These are phyloP conservation scores for Phytophthora fragariae DNA, from an alignment of 352 stramenopile genomes.

Conservation along the genomic window DNA sequence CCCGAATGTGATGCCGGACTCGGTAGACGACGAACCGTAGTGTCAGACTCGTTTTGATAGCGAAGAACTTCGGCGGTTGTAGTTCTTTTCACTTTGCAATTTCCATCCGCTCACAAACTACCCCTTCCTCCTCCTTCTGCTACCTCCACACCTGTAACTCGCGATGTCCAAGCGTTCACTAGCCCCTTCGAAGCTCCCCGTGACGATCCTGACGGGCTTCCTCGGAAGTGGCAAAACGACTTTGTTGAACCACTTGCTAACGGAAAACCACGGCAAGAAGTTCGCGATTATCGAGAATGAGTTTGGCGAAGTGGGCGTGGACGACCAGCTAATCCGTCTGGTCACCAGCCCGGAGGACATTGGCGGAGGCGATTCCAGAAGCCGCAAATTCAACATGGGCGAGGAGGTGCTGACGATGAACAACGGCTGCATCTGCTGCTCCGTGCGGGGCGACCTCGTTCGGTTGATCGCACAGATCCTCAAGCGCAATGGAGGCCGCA, in stretches of 20 bases:
- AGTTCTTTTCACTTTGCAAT: conserved; percentile 29
- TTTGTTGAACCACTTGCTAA: conserved; percentile 95
- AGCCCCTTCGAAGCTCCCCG: conserved; percentile 56
- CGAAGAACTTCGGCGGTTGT: neutral
- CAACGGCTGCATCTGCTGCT: conserved; percentile 98
- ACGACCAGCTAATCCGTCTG: conserved; percentile 88
- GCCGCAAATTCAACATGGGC: conserved; percentile 55
- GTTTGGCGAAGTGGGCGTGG: conserved; percentile 94
- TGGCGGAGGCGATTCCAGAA: conserved; percentile 35
- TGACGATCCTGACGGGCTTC: conserved; percentile 94
- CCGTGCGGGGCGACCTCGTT: conserved; percentile 88
- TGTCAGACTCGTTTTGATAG: neutral
- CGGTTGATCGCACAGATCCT: conserved; percentile 69
- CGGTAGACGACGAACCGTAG: neutral
- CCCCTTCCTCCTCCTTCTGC: neutral
- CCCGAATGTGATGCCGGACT: neutral
- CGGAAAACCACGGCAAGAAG: conserved; percentile 89
- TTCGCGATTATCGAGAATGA: conserved; percentile 98
- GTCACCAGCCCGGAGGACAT: conserved; percentile 25
- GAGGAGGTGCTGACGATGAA: conserved; percentile 92
- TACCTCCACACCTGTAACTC: conserved; percentile 19
- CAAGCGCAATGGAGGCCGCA: conserved; percentile 41
- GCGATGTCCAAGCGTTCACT: conserved; percentile 46
- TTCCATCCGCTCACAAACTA: conserved; percentile 20
- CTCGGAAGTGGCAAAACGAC: conserved; percentile 95